A percentile compares a stretch with the other conserved stretches of the same genome.
These are phyloP conservation scores for Saprolegnia diclina DNA, from an alignment of 352 stramenopile species.

Conservation along the genomic window DNA sequence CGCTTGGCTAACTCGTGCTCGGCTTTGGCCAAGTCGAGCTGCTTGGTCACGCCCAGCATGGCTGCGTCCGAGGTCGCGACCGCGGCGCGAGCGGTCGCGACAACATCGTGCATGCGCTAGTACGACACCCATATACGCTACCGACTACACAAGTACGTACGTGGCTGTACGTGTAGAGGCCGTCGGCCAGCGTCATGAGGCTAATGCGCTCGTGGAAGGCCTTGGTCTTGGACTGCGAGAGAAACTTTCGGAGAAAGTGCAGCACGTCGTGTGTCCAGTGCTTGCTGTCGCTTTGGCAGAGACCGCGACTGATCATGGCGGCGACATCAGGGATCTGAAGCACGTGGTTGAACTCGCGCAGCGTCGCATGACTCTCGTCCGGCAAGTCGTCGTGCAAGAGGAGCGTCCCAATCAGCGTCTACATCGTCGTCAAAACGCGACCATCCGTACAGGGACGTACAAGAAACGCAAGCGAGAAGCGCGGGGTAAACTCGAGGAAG, in stretches of 20 bases:
- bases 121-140: background rate
- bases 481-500: slow-evolving; percentile 50
- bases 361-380: slow-evolving; percentile 42
- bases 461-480: slow-evolving; percentile 63
- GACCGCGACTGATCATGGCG: slow-evolving; percentile 45
- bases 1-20: slow-evolving; percentile 11
- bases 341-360: slow-evolving; percentile 61
- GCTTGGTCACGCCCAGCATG: slow-evolving; percentile 1
- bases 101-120: slow-evolving; percentile 17
- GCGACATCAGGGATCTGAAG: slow-evolving; percentile 66
- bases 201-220: slow-evolving; percentile 39
- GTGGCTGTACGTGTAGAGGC: slow-evolving; percentile 38
- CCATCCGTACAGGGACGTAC: slow-evolving; percentile 30
- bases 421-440: background rate
- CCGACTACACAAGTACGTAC: slow-evolving; percentile 7
- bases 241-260: slow-evolving; percentile 46
- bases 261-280: slow-evolving; percentile 59
- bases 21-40: background rate
- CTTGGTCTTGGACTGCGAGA: slow-evolving; percentile 49
- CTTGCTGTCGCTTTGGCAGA: slow-evolving; percentile 63
- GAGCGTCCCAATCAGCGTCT: slow-evolving; percentile 62
- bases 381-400: slow-evolving; percentile 41
- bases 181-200: slow-evolving; percentile 49
- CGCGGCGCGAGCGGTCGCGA: background rate
- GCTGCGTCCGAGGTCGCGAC: slow-evolving; percentile 5